Evolutionary conservation across 768 basidiomycete genomes (phyloP), one percentile per base, ranked within the genome.

Genomic region (Fibroporia radiculosa): DNA sequence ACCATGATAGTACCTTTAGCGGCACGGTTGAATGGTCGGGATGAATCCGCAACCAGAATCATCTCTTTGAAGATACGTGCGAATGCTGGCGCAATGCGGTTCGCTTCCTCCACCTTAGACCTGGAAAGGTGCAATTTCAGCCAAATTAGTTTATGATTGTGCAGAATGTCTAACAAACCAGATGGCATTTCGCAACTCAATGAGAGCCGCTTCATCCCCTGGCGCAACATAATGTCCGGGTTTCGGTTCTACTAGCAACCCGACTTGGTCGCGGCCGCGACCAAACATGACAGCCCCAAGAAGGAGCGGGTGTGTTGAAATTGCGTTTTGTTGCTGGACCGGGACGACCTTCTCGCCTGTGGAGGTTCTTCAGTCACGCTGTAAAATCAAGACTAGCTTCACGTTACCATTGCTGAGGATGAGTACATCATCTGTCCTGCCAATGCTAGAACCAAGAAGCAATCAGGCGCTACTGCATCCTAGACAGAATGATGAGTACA

Each of bases 41-140:
- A 14, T 1, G 63, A 57, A 4, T 40, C 35, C 1, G 62, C 53
- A n/a, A 66, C 56, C 2, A 64, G 40, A 31, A 68, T 62, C 62
- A 64, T 63, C 65, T 74, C 70, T 50, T 73, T 73, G 58, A 72
- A 72, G 11, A 74, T 53, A 20, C 70, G 54, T 4, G 70, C 71
- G 50, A 73, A 70, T n/a, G 60, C 53, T 6, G 73, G 73, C 0
- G 71, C 70, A 32, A 55, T 63, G 12, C 49, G 51, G 45, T 74
- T 75, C 48, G 65, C 58, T 36, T 62, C 45, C 50, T 71, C 63
- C 4, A 73, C 56, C 11, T 59, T 66, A 6, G 48, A 47, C 52
- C 52, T 53, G 28, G n/a, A 13, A 22, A 23, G 24, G 12, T 25
- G 25, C 34, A 35, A 6, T 2, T 5, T 43, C n/a, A 44, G 42